These are phyloP conservation scores for Carex littledalei DNA, from an alignment of 176 grass and related monocot species.

Conservation along the genomic window DNA sequence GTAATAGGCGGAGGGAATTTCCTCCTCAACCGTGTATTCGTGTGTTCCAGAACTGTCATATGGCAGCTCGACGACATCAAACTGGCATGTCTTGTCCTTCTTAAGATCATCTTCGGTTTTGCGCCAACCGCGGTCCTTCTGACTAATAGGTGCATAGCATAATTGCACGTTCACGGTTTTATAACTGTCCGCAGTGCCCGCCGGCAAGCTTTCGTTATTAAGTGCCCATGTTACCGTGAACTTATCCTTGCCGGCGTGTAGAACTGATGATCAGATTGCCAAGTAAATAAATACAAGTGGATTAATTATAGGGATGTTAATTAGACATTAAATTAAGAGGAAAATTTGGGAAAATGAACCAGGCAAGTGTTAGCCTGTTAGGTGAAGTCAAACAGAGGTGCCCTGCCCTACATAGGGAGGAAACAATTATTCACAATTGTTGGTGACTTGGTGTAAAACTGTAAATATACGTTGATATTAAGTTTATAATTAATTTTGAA, in stretches of 20 bases:
- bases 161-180: constrained; percentile 47
- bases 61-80: constrained; percentile 23
- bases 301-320: not conserved
- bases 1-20: constrained; percentile 57
- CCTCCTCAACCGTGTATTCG: constrained; percentile 31
- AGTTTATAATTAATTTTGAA: too few species aligned
- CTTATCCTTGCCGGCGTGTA: constrained; percentile 47
- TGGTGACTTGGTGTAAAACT: not conserved
- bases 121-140: constrained; percentile 51
- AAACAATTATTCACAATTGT: not conserved
- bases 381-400: not conserved
- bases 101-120: constrained; percentile 32
- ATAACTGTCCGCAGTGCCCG: constrained; percentile 21
- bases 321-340: not conserved
- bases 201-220: constrained; percentile 12
- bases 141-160: constrained; percentile 71
- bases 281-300: not conserved
- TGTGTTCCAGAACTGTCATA: constrained; percentile 18
- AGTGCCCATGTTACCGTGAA: constrained; percentile 55
- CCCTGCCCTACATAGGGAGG: not conserved
- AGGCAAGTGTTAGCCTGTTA: not conserved
- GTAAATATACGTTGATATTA: not conserved
- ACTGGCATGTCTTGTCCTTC: constrained; percentile 86
- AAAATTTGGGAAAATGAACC: not conserved
- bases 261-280: constrained; percentile 23